Conservation (phyloP, 2,329 filamentous ascomycete species). For the Fusarium sororula region DNA sequence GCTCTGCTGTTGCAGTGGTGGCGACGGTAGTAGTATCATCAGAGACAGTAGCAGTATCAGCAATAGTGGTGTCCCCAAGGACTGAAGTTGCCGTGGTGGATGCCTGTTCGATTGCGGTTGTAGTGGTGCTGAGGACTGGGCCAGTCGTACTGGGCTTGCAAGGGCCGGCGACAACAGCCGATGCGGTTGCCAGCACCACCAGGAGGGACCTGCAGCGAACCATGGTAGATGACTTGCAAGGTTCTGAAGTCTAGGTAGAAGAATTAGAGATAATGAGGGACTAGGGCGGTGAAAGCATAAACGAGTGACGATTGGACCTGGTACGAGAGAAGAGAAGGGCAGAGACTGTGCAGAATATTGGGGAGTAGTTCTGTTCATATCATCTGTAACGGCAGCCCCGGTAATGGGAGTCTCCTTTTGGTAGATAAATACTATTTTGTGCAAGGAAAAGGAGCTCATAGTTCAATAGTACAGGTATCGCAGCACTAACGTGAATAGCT, state of each 20-base stretch:
- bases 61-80: fast-evolving
- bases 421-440: background rate
- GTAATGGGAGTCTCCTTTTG: background rate
- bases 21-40: too few species aligned
- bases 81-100: fast-evolving
- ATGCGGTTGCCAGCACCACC: fast-evolving
- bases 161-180: background rate
- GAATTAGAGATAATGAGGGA: background rate
- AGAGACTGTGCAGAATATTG: background rate
- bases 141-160: background rate
- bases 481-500: too few species aligned
- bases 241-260: too few species aligned
- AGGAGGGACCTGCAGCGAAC: fast-evolving
- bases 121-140: background rate
- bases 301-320: background rate
- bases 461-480: background rate
- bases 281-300: background rate
- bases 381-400: background rate
- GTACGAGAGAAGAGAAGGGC: fast-evolving
- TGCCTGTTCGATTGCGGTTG: background rate
- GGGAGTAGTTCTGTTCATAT: background rate
- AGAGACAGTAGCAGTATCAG: too few species aligned
- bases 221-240: background rate
- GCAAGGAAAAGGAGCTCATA: background rate
- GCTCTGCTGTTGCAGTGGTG: too few species aligned